Base-by-base conservation (phyloP, 371 early-diverging fungal species). In the Mucor circinelloides region DNA sequence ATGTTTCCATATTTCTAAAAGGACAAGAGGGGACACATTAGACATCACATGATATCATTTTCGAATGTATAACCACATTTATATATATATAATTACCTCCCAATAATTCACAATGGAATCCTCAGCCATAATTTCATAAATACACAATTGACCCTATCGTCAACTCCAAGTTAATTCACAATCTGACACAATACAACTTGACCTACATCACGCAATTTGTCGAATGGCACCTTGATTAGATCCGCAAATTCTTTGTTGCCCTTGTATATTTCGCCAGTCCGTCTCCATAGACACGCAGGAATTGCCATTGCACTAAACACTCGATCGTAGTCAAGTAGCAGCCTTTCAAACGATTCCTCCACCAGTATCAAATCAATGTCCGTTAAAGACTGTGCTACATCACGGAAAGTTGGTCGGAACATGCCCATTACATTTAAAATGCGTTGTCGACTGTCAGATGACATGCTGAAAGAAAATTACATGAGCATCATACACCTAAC, bases 241-340 rank as follows among this genome's bases (percentile, higher is more conserved):
- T 89, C 82, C 1, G 96, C 96, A 87, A 97, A 97, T 77, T 95
- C 95, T 68, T 92, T 90, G 81, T 97, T 97, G 19, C 94, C 93
- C 70, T 95, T 95, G 83, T 93, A 96, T 27, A 97, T 96, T 76
- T 97, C 97, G 23, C 98, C 98, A 0, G 97, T 96, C 10, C 98
- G 83, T 15, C 98, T 86, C 98, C 97, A 97, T 40, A 97, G 75
- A 72, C 95, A 95, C 21, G 95, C 91, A 1, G 98, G 98, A 21
- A 95, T 89, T n/a, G 95, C 97, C 92, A 96, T 94, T 17, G 94
- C 85, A 57, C 91, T 91, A 74, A 97, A 96, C 34, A 94, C 92
- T 52, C 94, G 90, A 68, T 63, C 59, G 48, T 60, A 66, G 12
- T 56, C 68, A 52, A 96, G 82, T 36, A 96, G 77, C 60, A 95